Conservation (phyloP, 768 basidiomycete genomes). For the Suillus tomentosus region DNA sequence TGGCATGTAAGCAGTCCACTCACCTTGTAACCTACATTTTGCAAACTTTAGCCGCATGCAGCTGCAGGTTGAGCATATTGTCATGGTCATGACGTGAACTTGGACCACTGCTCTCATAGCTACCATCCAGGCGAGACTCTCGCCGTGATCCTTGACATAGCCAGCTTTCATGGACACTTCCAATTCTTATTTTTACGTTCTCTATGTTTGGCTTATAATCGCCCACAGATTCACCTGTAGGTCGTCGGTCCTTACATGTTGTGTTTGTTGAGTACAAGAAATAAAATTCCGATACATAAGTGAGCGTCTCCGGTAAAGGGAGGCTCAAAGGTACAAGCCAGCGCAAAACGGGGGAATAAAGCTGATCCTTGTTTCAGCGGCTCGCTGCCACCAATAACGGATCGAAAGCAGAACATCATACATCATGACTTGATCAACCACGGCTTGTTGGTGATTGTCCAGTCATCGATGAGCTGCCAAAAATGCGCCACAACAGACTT, state of each 20-base stretch:
- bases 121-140: not conserved
- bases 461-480: constrained; percentile 89
- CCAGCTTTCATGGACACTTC: not conserved
- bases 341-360: not conserved
- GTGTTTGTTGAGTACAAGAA: not conserved
- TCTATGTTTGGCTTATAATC: not conserved
- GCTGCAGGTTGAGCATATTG: not conserved
- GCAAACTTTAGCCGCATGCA: not conserved
- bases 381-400: constrained; percentile 4
- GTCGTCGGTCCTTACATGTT: not conserved
- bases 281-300: constrained; percentile 4
- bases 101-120: not conserved
- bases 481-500: constrained; percentile 94
- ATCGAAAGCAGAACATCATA: constrained; percentile 22
- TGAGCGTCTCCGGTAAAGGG: not conserved
- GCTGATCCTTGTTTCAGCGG: not conserved
- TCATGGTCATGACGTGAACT: not conserved
- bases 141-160: not conserved
- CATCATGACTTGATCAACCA: constrained; percentile 57
- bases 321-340: not conserved
- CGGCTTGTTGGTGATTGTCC: constrained; percentile 81
- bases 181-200: not conserved
- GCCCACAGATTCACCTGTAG: not conserved
- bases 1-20: not conserved
- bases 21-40: not conserved